Base-by-base conservation (phyloP, 1,284 basidiomycete species). In the Rugosomyces carneus region DNA sequence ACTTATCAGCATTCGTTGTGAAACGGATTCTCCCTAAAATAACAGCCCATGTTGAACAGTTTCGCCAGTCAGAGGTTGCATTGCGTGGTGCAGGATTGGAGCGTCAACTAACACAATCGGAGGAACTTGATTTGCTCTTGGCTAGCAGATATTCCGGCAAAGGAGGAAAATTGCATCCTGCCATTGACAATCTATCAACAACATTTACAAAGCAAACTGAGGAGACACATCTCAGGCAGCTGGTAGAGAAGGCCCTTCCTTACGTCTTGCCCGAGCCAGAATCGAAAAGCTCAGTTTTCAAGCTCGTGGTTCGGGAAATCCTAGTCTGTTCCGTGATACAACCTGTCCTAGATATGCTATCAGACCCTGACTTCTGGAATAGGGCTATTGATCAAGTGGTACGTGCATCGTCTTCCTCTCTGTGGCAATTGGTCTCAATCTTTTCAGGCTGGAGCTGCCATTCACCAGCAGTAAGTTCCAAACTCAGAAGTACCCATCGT, bases 291-390 rank as follows among this genome's bases (percentile, higher is more conserved):
- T 73, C 71, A 39, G 82, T 82, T 1, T 73, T 96, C 24, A 75
- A 67, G 44, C 80, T 87, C 31, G 80, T 92, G 10, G 80, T 81
- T 11, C 71, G 91, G 37, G 95, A 99, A 64, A 77, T 98, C 54
- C 69, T 89, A 2, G 79, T 89, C 4, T 94, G 90, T 57, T 72
- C 84, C 1, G 80, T 96, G 4, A 61, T 97, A 24, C 81, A 87
- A 57, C 92, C 94, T 2, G 64, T 95, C 45, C 84, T 97, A 71
- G 90, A 97, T 45, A 89, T 94, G 82, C 60, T 98, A 37, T 78
- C 88, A 40, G 94, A 98, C 61, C 89, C 93, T 13, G 95, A 98
- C 64, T 96, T 96, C 55, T 97, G 93, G 92, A 98, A 98, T 66
- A 75, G 82, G 45, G 78, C 83, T 38, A 89, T 98, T 44, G 93